Evolutionary conservation across 164 flowering plant genomes (phyloP).

Genomic region (Chimonanthus salicifolius): DNA sequence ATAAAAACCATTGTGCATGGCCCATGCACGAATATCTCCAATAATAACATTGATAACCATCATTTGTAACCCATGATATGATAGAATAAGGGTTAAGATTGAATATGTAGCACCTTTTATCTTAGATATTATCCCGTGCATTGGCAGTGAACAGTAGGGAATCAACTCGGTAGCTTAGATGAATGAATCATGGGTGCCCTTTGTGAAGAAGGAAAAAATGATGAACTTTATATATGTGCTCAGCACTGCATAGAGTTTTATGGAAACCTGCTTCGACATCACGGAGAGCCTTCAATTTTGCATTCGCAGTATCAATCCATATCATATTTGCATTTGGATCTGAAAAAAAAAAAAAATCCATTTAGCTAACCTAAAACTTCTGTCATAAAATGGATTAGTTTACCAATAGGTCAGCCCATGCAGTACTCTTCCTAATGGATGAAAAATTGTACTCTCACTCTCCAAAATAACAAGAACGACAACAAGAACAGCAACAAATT

Average conservation of each 20-base stretch:
- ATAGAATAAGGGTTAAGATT: no score
- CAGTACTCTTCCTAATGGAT: neutral
- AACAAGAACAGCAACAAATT: neutral
- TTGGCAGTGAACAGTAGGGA: no score
- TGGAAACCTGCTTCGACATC: slow-evolving; percentile 72
- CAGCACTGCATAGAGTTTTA: neutral
- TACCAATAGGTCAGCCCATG: no score
- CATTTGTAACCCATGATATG: no score
- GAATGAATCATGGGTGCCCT: neutral
- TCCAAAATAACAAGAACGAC: neutral
- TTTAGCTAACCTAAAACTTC: neutral
- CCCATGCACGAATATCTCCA: no score
- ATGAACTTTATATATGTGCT: neutral
- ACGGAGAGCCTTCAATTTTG: slow-evolving; percentile 75
- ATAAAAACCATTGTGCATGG: no score
- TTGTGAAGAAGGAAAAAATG: neutral
- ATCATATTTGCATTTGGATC: slow-evolving; percentile 87
- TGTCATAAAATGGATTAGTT: no score
- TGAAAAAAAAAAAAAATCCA: slow-evolving; percentile 21
- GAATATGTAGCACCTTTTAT: no score
- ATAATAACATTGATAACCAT: no score
- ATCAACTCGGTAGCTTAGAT: neutral
- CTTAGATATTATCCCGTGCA: no score
- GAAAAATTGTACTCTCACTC: neutral
- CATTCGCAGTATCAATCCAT: slow-evolving; percentile 74